A percentile compares a stretch with the other conserved stretches of the same genome.
phyloP scores from a whole-genome alignment of 192 early-diverging fungal genomes.

The Coemansia sp. region DNA sequence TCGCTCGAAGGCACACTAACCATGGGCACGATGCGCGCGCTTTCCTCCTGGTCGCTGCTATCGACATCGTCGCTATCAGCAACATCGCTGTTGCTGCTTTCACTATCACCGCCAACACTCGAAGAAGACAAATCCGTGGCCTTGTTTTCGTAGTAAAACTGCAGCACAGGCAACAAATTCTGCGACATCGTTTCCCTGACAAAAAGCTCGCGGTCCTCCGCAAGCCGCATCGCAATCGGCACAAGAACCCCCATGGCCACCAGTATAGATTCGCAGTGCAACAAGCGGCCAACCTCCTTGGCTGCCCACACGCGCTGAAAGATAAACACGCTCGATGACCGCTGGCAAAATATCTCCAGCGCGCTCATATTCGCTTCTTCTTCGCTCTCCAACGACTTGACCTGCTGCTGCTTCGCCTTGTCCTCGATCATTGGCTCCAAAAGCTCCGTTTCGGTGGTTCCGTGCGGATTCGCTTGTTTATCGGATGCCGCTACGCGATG shows the following conservation, averaged over 20 bases:
- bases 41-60: neutral
- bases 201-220: constrained; percentile 51
- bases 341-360: constrained; percentile 46
- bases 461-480: constrained; percentile 40
- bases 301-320: constrained; percentile 57
- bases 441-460: constrained; percentile 37
- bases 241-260: constrained; percentile 37
- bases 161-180: constrained; percentile 38
- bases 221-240: constrained; percentile 52
- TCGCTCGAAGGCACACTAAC: constrained; percentile 2
- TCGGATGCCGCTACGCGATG: constrained; percentile 46
- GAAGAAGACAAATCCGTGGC: neutral
- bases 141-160: constrained; percentile 42
- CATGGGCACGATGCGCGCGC: constrained; percentile 10
- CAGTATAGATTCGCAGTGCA: constrained; percentile 8
- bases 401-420: constrained; percentile 45
- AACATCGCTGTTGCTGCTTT: neutral
- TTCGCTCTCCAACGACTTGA: constrained; percentile 31
- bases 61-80: neutral
- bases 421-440: constrained; percentile 49
- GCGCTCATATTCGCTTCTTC: constrained; percentile 48
- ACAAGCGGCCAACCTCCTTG: constrained; percentile 38
- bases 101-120: neutral
- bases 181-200: constrained; percentile 57
- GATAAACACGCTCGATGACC: constrained; percentile 45